Conservation (phyloP, 2,329 filamentous ascomycete species). For the Colletotrichum musicola region DNA sequence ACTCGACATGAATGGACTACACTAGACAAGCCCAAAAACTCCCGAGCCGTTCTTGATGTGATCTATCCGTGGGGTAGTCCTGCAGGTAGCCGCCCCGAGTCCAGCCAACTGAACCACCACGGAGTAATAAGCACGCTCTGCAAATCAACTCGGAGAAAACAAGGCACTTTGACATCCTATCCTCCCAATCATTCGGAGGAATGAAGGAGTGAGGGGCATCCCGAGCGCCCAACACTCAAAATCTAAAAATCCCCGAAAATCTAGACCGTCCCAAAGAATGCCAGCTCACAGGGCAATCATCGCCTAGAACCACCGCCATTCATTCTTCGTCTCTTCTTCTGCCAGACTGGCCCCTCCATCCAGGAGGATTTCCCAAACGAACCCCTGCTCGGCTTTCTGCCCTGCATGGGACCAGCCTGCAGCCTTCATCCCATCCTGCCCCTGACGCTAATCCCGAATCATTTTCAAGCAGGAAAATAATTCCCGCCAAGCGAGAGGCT, state of each 20-base stretch:
- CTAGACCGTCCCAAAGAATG: conserved; percentile 13
- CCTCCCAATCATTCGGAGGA: background rate
- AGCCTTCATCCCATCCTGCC: conserved; percentile 12
- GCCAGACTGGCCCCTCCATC: background rate
- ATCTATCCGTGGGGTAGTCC: conserved; percentile 11
- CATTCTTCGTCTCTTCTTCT: background rate
- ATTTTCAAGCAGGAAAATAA: background rate
- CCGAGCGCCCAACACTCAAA: conserved; percentile 8
- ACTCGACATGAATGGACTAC: background rate
- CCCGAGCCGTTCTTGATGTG: conserved; percentile 10
- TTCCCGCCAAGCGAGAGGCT: conserved; percentile 16
- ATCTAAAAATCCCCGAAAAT: conserved; percentile 28
- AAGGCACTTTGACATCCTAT: background rate
- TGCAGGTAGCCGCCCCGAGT: conserved; percentile 20
- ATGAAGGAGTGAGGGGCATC: background rate
- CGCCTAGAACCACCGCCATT: background rate
- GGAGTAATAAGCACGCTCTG: background rate
- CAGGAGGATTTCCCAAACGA: background rate
- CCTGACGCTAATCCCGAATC: conserved; percentile 24
- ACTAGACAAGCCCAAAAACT: background rate
- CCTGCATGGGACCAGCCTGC: background rate
- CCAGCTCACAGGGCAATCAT: background rate
- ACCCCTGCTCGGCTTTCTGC: background rate
- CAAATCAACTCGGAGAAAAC: background rate
- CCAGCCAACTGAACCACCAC: background rate